phyloP scores from a whole-genome alignment of 106 monocot species.

The Chionographis japonica region DNA sequence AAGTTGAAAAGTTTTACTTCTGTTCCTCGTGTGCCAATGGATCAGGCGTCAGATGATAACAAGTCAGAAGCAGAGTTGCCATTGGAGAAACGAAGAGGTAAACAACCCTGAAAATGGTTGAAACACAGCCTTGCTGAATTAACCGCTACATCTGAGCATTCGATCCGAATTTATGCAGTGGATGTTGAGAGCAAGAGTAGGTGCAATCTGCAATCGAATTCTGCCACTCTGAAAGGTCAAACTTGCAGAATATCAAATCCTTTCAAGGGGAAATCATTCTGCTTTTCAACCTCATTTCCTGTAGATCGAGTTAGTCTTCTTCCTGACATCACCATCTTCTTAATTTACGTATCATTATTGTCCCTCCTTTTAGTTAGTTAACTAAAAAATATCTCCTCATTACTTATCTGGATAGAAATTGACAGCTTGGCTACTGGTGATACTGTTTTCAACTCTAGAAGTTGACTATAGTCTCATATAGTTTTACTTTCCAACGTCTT shows the following conservation, averaged over 20 bases:
- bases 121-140: slow-evolving; percentile 16
- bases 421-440: no score
- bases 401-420: no score
- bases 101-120: slow-evolving; percentile 19
- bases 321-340: background rate
- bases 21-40: slow-evolving; percentile 9
- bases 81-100: slow-evolving; percentile 17
- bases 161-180: slow-evolving; percentile 8
- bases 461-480: no score
- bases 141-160: slow-evolving; percentile 16
- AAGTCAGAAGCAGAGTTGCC: slow-evolving; percentile 10
- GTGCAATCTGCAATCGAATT: slow-evolving; percentile 14
- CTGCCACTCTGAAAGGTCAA: slow-evolving; percentile 7
- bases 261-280: slow-evolving; percentile 68
- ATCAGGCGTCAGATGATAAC: slow-evolving; percentile 17
- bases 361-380: background rate
- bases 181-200: slow-evolving; percentile 6
- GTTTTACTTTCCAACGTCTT: no score
- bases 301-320: slow-evolving; percentile 46
- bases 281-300: slow-evolving; percentile 84
- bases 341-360: background rate
- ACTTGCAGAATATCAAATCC: slow-evolving; percentile 32
- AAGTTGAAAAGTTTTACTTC: slow-evolving; percentile 21
- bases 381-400: no score
- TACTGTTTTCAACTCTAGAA: no score